Percentiles rank a stretch among this genome's conserved stretches.
These are phyloP conservation scores for Phytophthora pistaciae DNA, from an alignment of 352 stramenopile genomes.

Conservation along the genomic window DNA sequence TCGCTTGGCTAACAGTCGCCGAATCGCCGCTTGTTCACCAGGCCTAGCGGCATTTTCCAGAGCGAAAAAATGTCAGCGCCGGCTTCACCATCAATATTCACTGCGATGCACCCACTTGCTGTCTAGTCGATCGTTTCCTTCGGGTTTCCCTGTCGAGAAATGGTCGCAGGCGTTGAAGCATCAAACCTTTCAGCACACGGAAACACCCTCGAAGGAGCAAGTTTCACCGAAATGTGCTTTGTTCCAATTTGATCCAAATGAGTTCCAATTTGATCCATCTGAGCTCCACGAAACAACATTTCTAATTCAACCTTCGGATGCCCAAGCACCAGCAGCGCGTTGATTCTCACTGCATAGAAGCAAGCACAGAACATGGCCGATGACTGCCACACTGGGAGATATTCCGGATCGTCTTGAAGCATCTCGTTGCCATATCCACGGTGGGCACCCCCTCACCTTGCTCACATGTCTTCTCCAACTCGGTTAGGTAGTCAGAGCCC, in stretches of 20 bases:
- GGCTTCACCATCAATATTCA: too few relatives aligned
- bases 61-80: too few relatives aligned
- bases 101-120: background rate
- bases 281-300: conserved; percentile 27
- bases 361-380: conserved; percentile 28
- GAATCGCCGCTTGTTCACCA: background rate
- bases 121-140: conserved; percentile 16
- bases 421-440: too few relatives aligned
- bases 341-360: conserved; percentile 38
- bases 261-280: background rate
- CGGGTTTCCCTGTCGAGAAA: background rate
- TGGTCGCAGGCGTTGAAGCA: background rate
- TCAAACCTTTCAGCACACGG: background rate
- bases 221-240: background rate
- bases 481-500: too few relatives aligned
- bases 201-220: conserved; percentile 1
- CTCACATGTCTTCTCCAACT: too few relatives aligned
- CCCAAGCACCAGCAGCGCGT: conserved; percentile 31
- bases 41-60: too few relatives aligned
- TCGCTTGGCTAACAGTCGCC: background rate
- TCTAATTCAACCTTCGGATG: conserved; percentile 20
- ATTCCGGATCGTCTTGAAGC: too few relatives aligned
- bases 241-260: background rate
- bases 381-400: too few relatives aligned
- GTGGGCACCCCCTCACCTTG: too few relatives aligned